Evolutionary conservation across 495 filamentous ascomycete species (phyloP), one percentile per base, ranked within the genome.

Genomic region (Viridothelium virens): DNA sequence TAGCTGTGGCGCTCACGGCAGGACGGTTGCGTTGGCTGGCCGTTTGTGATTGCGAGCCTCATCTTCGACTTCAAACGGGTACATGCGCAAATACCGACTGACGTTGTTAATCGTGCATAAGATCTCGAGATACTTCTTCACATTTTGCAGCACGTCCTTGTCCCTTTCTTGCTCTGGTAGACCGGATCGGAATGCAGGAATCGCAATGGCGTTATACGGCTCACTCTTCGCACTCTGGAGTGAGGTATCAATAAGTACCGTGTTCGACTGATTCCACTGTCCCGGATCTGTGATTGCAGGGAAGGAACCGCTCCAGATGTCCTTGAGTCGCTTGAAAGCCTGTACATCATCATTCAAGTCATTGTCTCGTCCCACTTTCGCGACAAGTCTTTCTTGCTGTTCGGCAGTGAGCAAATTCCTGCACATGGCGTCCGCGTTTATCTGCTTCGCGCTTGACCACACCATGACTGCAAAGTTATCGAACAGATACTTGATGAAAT

Each of bases 241-340:
- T 61, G 84, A 87, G 75, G 97, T 95, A 68, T 98, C 94, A 33
- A 97, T 86, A 12, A 98, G 79, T 38, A 98, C 78, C 0, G 94
- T 97, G 74, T 97, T 93, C n/a, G 77, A 79, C 76, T 96, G 93
- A 67, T 82, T 78, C 90, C 91, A 98, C 70, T 88, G 84, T 5
- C 75, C 71, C 0, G 72, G 69, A 64, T 78, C 77, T 10, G 96
- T 79, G 0, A 56, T n/a, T 0, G 78, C 66, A 65, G 85, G 79
- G 0, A 63, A 70, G 31, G n/a, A 7, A 10, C 5, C 7, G 33
- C 36, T 4, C 94, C 94, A 98, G 1, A 97, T 77, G 34, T 75
- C 79, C 0, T 82, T 79, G 5, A 98, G 80, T 11, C 86, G 81
- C 76, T 98, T 98, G 81, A 96, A 97, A 47, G 92, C 91, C 72